Percentiles rank a stretch among this genome's conserved stretches.
phyloP scores from a whole-genome alignment of 768 basidiomycete species.

The Galerina sulciceps region DNA sequence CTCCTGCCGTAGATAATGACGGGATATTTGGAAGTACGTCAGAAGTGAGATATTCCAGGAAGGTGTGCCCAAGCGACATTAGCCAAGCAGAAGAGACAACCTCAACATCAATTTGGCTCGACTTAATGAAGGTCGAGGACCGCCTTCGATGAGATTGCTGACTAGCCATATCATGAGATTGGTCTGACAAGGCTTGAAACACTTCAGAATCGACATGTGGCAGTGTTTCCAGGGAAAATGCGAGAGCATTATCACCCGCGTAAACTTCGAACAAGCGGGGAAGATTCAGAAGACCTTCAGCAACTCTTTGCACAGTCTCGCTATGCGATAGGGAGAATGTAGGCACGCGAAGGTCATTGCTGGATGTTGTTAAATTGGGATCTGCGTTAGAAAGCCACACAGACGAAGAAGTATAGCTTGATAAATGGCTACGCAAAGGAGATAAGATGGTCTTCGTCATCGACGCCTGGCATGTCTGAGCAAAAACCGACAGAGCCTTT shows the following conservation, averaged over 20 bases:
- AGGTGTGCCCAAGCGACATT: constrained; percentile 82
- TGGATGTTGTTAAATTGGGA: constrained; percentile 48
- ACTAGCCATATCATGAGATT: constrained; percentile 31
- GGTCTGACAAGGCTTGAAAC: constrained; percentile 50
- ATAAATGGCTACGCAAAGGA: constrained; percentile 77
- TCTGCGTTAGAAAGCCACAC: constrained; percentile 66
- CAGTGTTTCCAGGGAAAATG: constrained; percentile 84
- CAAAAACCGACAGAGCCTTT: constrained; percentile 62
- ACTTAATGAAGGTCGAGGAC: constrained; percentile 41
- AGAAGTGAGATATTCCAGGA: constrained; percentile 73
- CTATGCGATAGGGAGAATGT: constrained; percentile 93
- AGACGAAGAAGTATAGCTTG: constrained; percentile 67
- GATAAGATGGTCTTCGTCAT: constrained; percentile 85
- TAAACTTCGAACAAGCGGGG: constrained; percentile 95
- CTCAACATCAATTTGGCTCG: constrained; percentile 64
- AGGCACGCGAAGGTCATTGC: constrained; percentile 73
- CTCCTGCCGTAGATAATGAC: constrained; percentile 64
- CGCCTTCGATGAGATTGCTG: constrained; percentile 44
- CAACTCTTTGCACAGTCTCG: constrained; percentile 84
- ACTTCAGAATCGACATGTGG: constrained; percentile 68
- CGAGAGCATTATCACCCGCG: constrained; percentile 87
- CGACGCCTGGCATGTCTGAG: constrained; percentile 73
- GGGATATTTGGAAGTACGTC: constrained; percentile 75
- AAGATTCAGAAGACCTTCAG: constrained; percentile 93
- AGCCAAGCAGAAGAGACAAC: constrained; percentile 91